Base-by-base conservation (phyloP, 352 stramenopile species). In the Phytophthora agathidicida region DNA sequence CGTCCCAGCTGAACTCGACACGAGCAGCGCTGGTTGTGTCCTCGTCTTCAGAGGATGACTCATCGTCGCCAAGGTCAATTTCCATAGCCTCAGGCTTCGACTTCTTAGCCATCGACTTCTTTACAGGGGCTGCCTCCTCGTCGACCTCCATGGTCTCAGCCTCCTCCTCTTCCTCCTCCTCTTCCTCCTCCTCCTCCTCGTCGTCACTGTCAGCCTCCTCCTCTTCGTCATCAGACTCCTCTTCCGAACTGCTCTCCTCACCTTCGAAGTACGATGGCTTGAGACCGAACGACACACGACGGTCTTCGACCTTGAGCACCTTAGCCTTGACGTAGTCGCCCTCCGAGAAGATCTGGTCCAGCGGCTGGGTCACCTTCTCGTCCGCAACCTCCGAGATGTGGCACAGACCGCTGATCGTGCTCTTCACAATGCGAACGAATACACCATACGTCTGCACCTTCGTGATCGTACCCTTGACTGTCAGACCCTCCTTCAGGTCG, bases 251-350 rank as follows among this genome's bases (percentile, higher is more conserved):
- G 64, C 96, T 94, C 23, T 89, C 87, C 27, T 98, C 94, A 47
- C 89, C 87, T 14, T 91, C 89, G 66, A 99, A 98, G 70, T 98
- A 98, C 65, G 96, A 98, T 5, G 94, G 91, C 77, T 99, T 99
- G 30, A 99, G 83, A 33, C 96, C 96, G 26, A 99, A 97, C 23
- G 89, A 97, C 24, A 99, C 77, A 31, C 90, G 87, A 28, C 89
- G 85, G 32, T 89, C 71, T 44, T 98, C 91, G 37, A 98, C 89
- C 75, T 98, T 98, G 17, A 99, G 65, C 28, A 99, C 89, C 55
- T 98, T 93, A n/a, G 96, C 86, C 82, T 98, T 98, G 19, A 98
- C 94, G 56, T 98, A 96, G 77, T 99, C 96, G 36, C 96, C 96
- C 42, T 94, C 89, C 36, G 91, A 86, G 66, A 98, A 99, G 26